A percentile compares a stretch with the other conserved stretches of the same genome.
Evolutionary conservation across 2,329 filamentous ascomycete genomes (phyloP).

Genomic region (Microcyclospora tardicrescens): DNA sequence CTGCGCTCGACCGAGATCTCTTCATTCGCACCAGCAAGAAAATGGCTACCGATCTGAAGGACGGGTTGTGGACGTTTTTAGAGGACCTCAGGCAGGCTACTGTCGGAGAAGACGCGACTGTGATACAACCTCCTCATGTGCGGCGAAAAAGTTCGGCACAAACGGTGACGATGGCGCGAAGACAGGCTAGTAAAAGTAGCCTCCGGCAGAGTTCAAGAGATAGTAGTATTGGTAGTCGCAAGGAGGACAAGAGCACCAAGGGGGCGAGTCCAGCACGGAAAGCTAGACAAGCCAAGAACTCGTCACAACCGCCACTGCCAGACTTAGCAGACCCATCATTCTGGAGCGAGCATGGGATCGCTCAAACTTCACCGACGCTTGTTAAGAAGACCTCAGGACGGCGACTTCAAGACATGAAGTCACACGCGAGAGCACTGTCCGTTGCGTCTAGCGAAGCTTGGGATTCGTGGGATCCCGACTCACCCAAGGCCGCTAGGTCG

Average conservation of each 20-base stretch:
- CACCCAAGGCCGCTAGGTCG: background rate
- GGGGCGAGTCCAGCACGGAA: conserved; percentile 8
- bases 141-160: conserved; percentile 15
- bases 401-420: conserved; percentile 10
- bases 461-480: conserved; percentile 19
- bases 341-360: conserved; percentile 17
- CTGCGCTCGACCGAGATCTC: conserved; percentile 35
- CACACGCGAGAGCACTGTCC: conserved; percentile 12
- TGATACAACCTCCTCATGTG: conserved; percentile 25
- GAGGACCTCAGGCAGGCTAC: conserved; percentile 93
- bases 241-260: conserved; percentile 8
- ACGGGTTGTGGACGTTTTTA: conserved; percentile 85
- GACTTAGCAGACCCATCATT: conserved; percentile 18
- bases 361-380: conserved; percentile 6
- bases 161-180: conserved; percentile 11
- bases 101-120: conserved; percentile 80
- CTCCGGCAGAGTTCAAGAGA: conserved; percentile 11
- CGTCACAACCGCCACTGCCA: conserved; percentile 9
- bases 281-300: conserved; percentile 10
- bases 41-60: conserved; percentile 76
- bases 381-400: conserved; percentile 12
- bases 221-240: conserved; percentile 3
- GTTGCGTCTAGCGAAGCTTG: conserved; percentile 16
- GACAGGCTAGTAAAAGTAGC: conserved; percentile 17
- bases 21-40: conserved; percentile 52